These are phyloP conservation scores for Cyclotella baltica DNA, from an alignment of 108 stramenopile species.

Conservation along the genomic window DNA sequence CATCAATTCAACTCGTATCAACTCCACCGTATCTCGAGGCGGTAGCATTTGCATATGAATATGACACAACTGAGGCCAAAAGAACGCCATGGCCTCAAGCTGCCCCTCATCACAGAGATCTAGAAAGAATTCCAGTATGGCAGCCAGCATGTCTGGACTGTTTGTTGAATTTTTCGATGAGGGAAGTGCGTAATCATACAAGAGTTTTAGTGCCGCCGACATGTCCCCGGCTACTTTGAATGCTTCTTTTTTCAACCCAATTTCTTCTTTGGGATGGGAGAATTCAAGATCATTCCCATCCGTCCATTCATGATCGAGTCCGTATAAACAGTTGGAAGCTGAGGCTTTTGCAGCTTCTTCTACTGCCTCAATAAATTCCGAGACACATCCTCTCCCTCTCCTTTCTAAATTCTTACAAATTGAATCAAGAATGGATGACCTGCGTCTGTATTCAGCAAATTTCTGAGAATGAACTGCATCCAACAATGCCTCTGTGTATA, in stretches of 20 bases:
- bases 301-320: conserved; percentile 19
- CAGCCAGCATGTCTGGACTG: conserved; percentile 65
- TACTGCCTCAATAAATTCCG: conserved; percentile 72
- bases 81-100: conserved; percentile 79
- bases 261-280: conserved; percentile 51
- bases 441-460: conserved; percentile 45
- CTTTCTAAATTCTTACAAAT: conserved; percentile 56
- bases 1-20: conserved; percentile 77
- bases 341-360: conserved; percentile 60
- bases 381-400: conserved; percentile 56
- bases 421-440: conserved; percentile 56
- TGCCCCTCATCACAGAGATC: conserved; percentile 87
- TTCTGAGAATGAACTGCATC: conserved; percentile 31
- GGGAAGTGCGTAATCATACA: conserved; percentile 77
- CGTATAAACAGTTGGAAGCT: conserved; percentile 52
- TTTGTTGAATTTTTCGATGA: conserved; percentile 14
- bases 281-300: conserved; percentile 27
- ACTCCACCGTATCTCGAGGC: conserved; percentile 61
- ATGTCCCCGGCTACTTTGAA: conserved; percentile 91
- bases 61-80: conserved; percentile 85
- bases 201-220: conserved; percentile 82
- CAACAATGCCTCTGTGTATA: conserved; percentile 43
- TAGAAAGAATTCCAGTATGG: conserved; percentile 86
- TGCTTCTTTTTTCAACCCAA: conserved; percentile 81
- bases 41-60: conserved; percentile 91